Base-by-base conservation (phyloP, 1,139 yeast genomes). In the Candida glucosophila region DNA sequence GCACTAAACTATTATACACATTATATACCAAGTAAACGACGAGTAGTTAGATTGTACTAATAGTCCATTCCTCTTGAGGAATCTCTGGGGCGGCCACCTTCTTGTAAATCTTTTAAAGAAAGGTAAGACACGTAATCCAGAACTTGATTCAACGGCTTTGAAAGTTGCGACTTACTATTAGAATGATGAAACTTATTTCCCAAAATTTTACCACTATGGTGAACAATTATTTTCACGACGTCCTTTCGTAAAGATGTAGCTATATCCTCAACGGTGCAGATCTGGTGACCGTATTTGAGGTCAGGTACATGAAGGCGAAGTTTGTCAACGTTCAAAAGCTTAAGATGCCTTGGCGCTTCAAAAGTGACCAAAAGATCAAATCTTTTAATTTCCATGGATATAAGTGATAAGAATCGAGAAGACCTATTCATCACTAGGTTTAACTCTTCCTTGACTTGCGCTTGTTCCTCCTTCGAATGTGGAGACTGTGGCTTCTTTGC, bases 261-360 rank as follows among this genome's bases (percentile, higher is more conserved):
- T 24, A 85, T 60, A 33, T 86, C 96, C 35, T 79, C 73, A 26
- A 73, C 73, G 2, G 93, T 75, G 92, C 95, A 82, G 16, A 83
- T 58, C 54, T 75, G 77, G 49, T 83, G 71, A 23, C 49, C 49
- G 44, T 81, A 80, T 31, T 58, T 65, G 23, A 85, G 54, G n/a
- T 54, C 55, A 0, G 95, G 95, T 20, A 83, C 56, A 14, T 62
- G 65, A 18, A 86, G 58, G 14, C 63, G 66, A 33, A 88, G 65
- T 34, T 76, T 72, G 35, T 80, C 78, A 9, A 86, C 80, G 47
- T 85, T 85, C 6, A 85, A 66, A 23, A 86, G 55, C 33, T 68
- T 71, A 28, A 77, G 55, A 28, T 69, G 66, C 22, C 81, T 80
- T 1, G 78, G 69, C 3, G 94, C 95, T 43, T 77, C 75, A 57